Conservation (phyloP, 352 stramenopile genomes). For the Globisporangium acanthophoron region DNA sequence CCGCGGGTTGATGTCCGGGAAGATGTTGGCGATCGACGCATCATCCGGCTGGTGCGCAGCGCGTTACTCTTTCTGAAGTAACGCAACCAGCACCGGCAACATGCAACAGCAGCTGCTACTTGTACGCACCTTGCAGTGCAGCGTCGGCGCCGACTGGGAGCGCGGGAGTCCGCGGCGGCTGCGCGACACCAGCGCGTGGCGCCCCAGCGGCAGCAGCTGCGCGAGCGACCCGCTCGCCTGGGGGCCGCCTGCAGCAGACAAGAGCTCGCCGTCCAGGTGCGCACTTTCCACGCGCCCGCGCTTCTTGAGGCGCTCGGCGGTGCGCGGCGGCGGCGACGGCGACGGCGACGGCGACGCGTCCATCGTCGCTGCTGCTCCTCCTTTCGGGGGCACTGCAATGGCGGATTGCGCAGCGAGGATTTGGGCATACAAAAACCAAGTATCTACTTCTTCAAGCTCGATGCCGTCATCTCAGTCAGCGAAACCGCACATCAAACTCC, state of each 20-base stretch:
- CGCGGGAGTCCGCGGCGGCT: slow-evolving; percentile 12
- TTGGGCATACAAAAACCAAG: no score
- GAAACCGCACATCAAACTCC: no score
- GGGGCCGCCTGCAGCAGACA: background rate
- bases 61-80: background rate
- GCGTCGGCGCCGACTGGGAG: slow-evolving; percentile 22
- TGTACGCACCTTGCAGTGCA: slow-evolving; percentile 13
- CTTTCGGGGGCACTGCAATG: no score
- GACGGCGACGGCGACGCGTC: background rate
- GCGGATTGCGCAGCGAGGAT: no score
- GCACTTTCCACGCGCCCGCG: slow-evolving; percentile 64
- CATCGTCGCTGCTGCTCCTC: background rate
- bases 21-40: slow-evolving; percentile 59
- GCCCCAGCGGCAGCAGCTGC: background rate
- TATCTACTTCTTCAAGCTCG: no score
- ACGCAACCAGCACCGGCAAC: background rate
- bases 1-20: slow-evolving; percentile 75
- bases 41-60: slow-evolving; percentile 28
- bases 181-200: background rate
- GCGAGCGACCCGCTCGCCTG: slow-evolving; percentile 3
- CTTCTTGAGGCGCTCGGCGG: slow-evolving; percentile 40
- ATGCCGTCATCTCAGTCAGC: no score
- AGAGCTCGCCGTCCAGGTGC: slow-evolving; percentile 26
- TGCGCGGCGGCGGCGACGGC: background rate
- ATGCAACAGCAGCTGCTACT: background rate